Evolutionary conservation across 495 filamentous ascomycete species (phyloP).

Genomic region (Aspergillus asperescens): DNA sequence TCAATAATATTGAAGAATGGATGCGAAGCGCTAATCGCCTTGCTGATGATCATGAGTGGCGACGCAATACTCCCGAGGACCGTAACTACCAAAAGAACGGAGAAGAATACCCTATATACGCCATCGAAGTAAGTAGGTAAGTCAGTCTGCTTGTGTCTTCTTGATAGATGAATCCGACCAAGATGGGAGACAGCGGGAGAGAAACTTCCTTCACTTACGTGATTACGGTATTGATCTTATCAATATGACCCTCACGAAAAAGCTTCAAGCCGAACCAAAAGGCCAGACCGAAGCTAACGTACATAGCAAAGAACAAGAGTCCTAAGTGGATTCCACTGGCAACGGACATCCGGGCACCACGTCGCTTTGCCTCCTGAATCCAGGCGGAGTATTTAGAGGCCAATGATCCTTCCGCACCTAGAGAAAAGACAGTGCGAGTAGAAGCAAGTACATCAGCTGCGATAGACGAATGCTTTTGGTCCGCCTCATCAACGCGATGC

Average conservation of each 20-base stretch:
- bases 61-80: conserved; percentile 28
- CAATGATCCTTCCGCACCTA: conserved; percentile 40
- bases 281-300: conserved; percentile 46
- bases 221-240: conserved; percentile 42
- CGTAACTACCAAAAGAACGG: conserved; percentile 30
- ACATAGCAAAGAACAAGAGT: conserved; percentile 37
- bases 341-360: conserved; percentile 37
- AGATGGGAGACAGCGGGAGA: too few species aligned
- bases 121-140: conserved; percentile 1
- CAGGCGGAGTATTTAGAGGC: conserved; percentile 39
- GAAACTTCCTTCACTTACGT: too few species aligned
- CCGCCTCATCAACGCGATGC: conserved; percentile 21
- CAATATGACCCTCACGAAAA: conserved; percentile 29
- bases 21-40: conserved; percentile 42
- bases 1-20: conserved; percentile 47
- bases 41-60: conserved; percentile 44
- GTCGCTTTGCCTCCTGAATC: conserved; percentile 52
- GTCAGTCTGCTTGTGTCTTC: too few species aligned
- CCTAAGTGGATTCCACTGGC: conserved; percentile 29
- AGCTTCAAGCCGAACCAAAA: conserved; percentile 49
- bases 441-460: conserved; percentile 47
- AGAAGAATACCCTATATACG: conserved; percentile 46
- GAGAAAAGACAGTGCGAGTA: conserved; percentile 50
- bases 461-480: conserved; percentile 33
- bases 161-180: too few species aligned